Base-by-base conservation (phyloP, 441 rosid genomes). In the Viola pubescens region DNA sequence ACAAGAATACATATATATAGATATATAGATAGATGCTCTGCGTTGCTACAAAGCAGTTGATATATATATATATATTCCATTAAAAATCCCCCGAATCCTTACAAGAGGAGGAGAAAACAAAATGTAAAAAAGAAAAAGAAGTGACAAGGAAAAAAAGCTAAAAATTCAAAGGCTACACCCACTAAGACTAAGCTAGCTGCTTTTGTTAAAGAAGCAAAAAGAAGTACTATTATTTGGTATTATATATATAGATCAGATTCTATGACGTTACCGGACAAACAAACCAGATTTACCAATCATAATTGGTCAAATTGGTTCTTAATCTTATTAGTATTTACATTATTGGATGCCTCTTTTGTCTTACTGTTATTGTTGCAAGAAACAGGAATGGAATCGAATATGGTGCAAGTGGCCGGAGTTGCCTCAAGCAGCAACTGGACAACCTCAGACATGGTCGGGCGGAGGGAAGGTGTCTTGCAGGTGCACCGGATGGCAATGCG, bases 381-480 rank as follows among this genome's bases (percentile, higher is more conserved):
- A 59, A 74, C 76, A 59, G 72, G 63, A 66, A 65, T 77, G 77
- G 81, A 76, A 6, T 26, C 34, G 34, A 26, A 26, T 26, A 26
- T 26, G 34, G 34, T 26, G 34, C 34, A 26, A 26, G 34, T 26
- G 34, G 34, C 19, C 19, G 95, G 91, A 61, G 84, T 79, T 49
- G 90, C 92, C 59, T 83, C 83, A 1, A 70, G 72, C 58, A 92
- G 82, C 78, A 86, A 52, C 75, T 76, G 94, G 68, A 89, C 96
- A 4, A 92, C 97, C 75, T 89, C 96, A 42, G 69, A 82, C 96
- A 92, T 92, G 51, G 90, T 81, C 42, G 97, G 98, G 16, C 98
- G 87, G 7, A 54, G 79, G 72, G 81, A 67, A 48, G 98, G 95
- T 42, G 67, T 67, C 64, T 40, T 73, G 73, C 68, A 70, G 5